Conservation (phyloP, 345 rosid genomes). For the Hypericum perforatum region DNA sequence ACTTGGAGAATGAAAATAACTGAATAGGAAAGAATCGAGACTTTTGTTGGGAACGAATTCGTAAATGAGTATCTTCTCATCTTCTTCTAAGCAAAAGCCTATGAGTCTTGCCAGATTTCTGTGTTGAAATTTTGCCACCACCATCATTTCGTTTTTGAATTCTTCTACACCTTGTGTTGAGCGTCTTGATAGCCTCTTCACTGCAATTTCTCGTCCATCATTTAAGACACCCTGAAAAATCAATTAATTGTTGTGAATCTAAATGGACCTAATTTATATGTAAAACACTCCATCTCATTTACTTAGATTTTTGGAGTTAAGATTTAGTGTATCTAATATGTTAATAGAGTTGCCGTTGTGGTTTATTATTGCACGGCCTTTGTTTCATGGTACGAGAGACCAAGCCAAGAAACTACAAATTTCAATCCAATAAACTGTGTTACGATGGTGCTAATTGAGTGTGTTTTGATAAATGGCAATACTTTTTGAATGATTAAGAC, state of each 20-base stretch:
- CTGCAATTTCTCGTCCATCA: conserved; percentile 14
- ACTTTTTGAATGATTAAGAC: too few relatives aligned
- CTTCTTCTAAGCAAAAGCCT: conserved; percentile 9
- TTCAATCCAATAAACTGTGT: too few relatives aligned
- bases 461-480: too few relatives aligned
- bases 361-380: too few relatives aligned
- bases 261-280: background rate
- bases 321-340: too few relatives aligned
- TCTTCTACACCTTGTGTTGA: conserved; percentile 14
- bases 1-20: background rate
- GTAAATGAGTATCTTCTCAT: conserved; percentile 11
- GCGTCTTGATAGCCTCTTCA: conserved; percentile 10
- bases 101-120: conserved; percentile 16
- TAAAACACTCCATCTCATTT: too few relatives aligned
- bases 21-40: conserved; percentile 8
- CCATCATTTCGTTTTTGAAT: conserved; percentile 11
- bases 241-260: background rate
- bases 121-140: conserved; percentile 13
- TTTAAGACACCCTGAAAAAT: conserved; percentile 10
- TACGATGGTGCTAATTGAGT: too few relatives aligned
- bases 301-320: too few relatives aligned
- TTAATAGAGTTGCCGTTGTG: too few relatives aligned
- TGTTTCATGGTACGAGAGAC: too few relatives aligned
- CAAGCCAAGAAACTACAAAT: too few relatives aligned
- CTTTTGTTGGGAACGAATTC: conserved; percentile 11